A percentile compares a stretch with the other conserved stretches of the same genome.
phyloP scores from a whole-genome alignment of 2,329 filamentous ascomycete genomes.

The Myotisia sp. region DNA sequence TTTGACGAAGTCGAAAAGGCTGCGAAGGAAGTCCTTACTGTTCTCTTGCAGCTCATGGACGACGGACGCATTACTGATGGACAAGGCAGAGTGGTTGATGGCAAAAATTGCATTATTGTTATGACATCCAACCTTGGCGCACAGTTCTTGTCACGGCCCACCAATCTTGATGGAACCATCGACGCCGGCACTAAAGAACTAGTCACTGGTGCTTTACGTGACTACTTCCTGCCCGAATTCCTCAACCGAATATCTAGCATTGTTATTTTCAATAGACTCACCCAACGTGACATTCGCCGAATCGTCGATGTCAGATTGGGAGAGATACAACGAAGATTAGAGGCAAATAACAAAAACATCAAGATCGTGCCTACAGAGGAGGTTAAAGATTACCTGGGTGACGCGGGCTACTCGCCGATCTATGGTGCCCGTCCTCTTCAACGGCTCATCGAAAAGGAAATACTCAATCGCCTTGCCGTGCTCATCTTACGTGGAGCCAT shows the following conservation, averaged over 20 bases:
- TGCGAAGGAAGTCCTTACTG: constrained; percentile 91
- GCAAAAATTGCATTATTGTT: constrained; percentile 96
- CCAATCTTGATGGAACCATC: constrained; percentile 66
- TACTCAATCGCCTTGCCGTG: constrained; percentile 83
- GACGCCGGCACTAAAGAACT: constrained; percentile 74
- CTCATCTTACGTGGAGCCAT: constrained; percentile 76
- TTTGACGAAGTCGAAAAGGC: constrained; percentile 99
- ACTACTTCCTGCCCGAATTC: constrained; percentile 97
- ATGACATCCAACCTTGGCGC: constrained; percentile 98
- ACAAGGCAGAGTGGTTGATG: constrained; percentile 87
- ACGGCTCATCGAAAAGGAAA: constrained; percentile 89
- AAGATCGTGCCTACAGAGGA: constrained; percentile 66
- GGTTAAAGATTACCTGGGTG: constrained; percentile 85
- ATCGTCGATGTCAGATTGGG: constrained; percentile 81
- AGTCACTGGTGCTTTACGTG: constrained; percentile 78
- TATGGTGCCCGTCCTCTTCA: constrained; percentile 85
- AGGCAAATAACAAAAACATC: constrained; percentile 71
- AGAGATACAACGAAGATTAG: constrained; percentile 87
- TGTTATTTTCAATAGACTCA: constrained; percentile 97
- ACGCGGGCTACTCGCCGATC: constrained; percentile 81
- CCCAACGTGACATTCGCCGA: constrained; percentile 73
- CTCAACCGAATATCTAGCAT: constrained; percentile 92
- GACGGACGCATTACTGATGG: constrained; percentile 97
- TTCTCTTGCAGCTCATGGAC: constrained; percentile 98
- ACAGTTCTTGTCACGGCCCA: constrained; percentile 74